phyloP scores from a whole-genome alignment of 1,284 basidiomycete species.

The Hemileia vastatrix region DNA sequence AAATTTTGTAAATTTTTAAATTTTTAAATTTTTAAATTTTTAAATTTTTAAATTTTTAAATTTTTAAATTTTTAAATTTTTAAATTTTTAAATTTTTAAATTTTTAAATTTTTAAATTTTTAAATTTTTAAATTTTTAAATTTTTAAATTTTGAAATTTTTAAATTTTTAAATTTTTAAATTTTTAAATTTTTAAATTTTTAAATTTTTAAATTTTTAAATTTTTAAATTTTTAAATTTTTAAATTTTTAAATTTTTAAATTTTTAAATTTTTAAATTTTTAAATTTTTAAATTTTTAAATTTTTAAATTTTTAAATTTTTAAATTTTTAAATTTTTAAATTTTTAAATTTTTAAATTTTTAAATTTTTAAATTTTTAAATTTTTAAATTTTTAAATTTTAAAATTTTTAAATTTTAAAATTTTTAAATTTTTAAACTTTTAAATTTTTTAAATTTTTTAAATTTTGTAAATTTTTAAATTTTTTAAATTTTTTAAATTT shows the following conservation, averaged over 20 bases:
- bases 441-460: background rate
- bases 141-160: background rate
- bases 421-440: background rate
- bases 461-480: background rate
- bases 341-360: background rate
- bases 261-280: background rate
- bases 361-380: background rate
- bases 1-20: background rate
- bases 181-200: background rate
- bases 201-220: background rate
- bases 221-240: background rate
- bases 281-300: background rate
- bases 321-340: background rate
- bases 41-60: background rate
- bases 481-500: background rate
- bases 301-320: background rate
- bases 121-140: background rate
- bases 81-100: background rate
- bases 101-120: background rate
- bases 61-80: background rate
- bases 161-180: background rate
- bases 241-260: background rate
- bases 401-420: background rate
- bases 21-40: background rate
- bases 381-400: background rate